phyloP scores from a whole-genome alignment of 495 filamentous ascomycete species.

The Tuber umbilicatum region DNA sequence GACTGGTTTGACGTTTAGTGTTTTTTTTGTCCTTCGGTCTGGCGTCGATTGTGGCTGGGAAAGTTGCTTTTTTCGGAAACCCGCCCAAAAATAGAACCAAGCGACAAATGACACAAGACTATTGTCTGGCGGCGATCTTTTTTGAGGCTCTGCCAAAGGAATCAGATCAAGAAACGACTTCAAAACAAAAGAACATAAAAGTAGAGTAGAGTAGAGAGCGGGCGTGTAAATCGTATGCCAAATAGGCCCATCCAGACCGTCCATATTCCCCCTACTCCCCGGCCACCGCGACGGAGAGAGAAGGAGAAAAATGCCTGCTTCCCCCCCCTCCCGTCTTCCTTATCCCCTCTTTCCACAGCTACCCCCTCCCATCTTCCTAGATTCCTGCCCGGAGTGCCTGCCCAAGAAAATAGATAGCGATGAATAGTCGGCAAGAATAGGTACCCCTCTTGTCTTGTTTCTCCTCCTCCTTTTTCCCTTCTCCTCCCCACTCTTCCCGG shows the following conservation, averaged over 20 bases:
- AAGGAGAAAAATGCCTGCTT: not conserved
- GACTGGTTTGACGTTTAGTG: slow-evolving; percentile 30
- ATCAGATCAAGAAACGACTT: slow-evolving; percentile 34
- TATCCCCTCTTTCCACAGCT: not conserved
- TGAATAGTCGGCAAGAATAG: slow-evolving; percentile 31
- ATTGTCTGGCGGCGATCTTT: slow-evolving; percentile 31
- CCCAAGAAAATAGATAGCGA: slow-evolving; percentile 18
- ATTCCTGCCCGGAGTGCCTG: slow-evolving; percentile 31
- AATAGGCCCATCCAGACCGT: not conserved
- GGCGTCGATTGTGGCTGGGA: slow-evolving; percentile 26
- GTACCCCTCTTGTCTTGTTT: slow-evolving; percentile 6
- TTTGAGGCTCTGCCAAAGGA: slow-evolving; percentile 33
- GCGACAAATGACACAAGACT: slow-evolving; percentile 38
- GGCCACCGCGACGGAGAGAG: not conserved
- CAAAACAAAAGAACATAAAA: slow-evolving; percentile 31
- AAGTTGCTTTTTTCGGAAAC: slow-evolving; percentile 24
- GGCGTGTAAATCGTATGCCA: slow-evolving; percentile 1
- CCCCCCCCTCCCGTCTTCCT: not conserved
- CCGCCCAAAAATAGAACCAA: slow-evolving; percentile 34
- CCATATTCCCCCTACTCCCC: not conserved
- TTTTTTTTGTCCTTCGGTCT: slow-evolving; percentile 30
- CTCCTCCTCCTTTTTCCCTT: slow-evolving; percentile 4
- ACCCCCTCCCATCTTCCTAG: slow-evolving; percentile 9
- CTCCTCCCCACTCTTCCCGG: not conserved
- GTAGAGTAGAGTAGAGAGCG: slow-evolving; percentile 31